These are phyloP conservation scores for Hysterangium stoloniferum DNA, from an alignment of 768 basidiomycete genomes.

Conservation along the genomic window DNA sequence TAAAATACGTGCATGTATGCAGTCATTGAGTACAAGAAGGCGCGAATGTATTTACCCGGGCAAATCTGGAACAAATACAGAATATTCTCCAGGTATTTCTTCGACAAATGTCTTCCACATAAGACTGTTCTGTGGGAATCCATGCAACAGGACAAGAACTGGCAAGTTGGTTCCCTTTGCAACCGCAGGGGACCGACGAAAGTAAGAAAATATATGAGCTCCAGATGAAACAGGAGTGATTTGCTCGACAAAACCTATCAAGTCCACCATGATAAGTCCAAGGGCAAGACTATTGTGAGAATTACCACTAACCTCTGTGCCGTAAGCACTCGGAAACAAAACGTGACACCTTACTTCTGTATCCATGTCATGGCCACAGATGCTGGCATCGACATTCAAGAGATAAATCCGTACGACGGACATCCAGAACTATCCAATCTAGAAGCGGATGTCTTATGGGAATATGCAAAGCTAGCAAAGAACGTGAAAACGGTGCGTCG, in stretches of 20 bases:
- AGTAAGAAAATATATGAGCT: conserved; percentile 10
- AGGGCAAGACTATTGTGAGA: neutral
- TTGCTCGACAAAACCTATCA: conserved; percentile 1
- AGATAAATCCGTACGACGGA: conserved; percentile 63
- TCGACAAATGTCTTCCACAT: conserved; percentile 15
- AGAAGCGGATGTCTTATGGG: conserved; percentile 83
- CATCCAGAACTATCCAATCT: conserved; percentile 58
- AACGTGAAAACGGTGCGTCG: conserved; percentile 62
- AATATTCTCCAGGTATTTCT: conserved; percentile 7
- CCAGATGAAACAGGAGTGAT: conserved; percentile 8
- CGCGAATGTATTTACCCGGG: conserved; percentile 13
- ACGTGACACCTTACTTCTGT: neutral
- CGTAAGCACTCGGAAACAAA: neutral
- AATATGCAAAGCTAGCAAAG: conserved; percentile 82
- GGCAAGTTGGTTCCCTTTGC: neutral
- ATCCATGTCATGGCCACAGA: neutral
- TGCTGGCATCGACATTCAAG: neutral
- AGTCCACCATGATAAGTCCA: neutral
- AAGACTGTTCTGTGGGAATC: conserved; percentile 17
- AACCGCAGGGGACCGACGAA: neutral
- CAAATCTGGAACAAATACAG: conserved; percentile 16
- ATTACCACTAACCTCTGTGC: neutral
- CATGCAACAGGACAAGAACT: conserved; percentile 17
- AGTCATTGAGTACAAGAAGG: neutral
- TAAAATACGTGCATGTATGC: neutral